Conservation (phyloP, 306 rosid genomes). For the Sphenostylis stenocarpa region DNA sequence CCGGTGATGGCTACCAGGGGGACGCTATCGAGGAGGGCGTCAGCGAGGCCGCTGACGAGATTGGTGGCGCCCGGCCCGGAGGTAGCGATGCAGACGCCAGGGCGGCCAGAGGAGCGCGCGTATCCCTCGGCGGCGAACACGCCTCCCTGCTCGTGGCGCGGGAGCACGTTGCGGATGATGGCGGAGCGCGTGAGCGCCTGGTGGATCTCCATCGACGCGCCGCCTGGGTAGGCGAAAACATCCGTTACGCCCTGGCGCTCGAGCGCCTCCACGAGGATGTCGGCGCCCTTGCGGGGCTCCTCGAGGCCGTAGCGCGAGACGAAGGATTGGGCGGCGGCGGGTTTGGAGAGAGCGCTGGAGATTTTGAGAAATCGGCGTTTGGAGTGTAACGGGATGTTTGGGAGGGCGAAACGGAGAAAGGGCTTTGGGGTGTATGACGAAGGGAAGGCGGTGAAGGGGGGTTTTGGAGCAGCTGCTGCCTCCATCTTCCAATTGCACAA, state of each 20-base stretch:
- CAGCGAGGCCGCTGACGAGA: constrained; percentile 86
- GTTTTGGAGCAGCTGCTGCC: constrained; percentile 1
- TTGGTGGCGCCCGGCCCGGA: constrained; percentile 97
- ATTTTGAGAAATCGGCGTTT: constrained; percentile 35
- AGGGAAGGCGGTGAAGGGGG: constrained; percentile 16
- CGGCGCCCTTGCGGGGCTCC: constrained; percentile 78
- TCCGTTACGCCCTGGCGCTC: constrained; percentile 77
- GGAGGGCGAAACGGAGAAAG: constrained; percentile 25
- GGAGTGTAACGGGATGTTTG: constrained; percentile 18
- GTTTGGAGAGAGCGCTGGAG: constrained; percentile 37
- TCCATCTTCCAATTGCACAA: constrained; percentile 32
- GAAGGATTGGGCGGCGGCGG: not conserved
- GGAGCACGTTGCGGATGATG: constrained; percentile 68
- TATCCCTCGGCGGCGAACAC: constrained; percentile 79
- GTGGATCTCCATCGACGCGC: constrained; percentile 87
- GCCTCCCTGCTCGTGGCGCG: constrained; percentile 87
- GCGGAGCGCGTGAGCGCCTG: constrained; percentile 80
- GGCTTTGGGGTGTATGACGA: not conserved
- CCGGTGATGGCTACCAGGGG: constrained; percentile 82
- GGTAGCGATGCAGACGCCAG: constrained; percentile 87
- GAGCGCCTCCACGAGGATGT: constrained; percentile 83
- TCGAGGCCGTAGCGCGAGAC: constrained; percentile 51
- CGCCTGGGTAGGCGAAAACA: constrained; percentile 89
- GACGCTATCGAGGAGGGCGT: constrained; percentile 71
- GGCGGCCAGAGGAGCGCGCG: constrained; percentile 73